Evolutionary conservation across 108 stramenopile genomes (phyloP), one percentile per base, ranked within the genome.

Genomic region (Epipyxis sp.): DNA sequence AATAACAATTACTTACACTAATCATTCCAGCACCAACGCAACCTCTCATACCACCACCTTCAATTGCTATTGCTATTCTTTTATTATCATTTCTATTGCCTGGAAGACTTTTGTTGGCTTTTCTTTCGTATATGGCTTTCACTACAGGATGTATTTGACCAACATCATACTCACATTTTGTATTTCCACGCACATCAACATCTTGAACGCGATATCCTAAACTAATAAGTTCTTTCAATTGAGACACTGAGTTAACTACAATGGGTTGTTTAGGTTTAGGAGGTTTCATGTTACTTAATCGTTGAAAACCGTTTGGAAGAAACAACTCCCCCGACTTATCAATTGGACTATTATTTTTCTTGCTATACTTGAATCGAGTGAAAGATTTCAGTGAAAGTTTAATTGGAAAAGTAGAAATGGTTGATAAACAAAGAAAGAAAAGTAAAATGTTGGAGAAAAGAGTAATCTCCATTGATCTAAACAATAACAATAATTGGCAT

Each of bases 1-100:
- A 35, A 35, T 37, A 32, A 65, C 10, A 16, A 37, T 6, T 65
- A 35, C 61, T 65, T 65, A 65, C 61, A 54, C 91, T 88, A 6
- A 92, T 89, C 94, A 95, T 95, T 40, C 96, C 96, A 13, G 94
- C 96, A 0, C 91, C 89, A 30, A 97, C 88, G 69, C 94, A 97
- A 35, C 96, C 96, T 37, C 96, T 78, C 96, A 97, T 97, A 1
- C 96, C 96, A 1, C 96, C 96, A 13, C 96, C 96, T 81, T 97
- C 96, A 54, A 97, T 85, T 25, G 91, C 90, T 39, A 97, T 84
- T 1, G 94, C 96, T 40, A 97, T 83, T 67, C 91, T 84, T 6
- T 65, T 3, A 6, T 3, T 3, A 65, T 65, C 61, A 6, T 65
- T 65, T 29, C 35, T 29, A 6, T 65, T 10, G 6, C 46, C 20